Percentiles rank a stretch among this genome's conserved stretches.
These are phyloP conservation scores for Dendrothele bispora DNA, from an alignment of 768 basidiomycete genomes.

Conservation along the genomic window DNA sequence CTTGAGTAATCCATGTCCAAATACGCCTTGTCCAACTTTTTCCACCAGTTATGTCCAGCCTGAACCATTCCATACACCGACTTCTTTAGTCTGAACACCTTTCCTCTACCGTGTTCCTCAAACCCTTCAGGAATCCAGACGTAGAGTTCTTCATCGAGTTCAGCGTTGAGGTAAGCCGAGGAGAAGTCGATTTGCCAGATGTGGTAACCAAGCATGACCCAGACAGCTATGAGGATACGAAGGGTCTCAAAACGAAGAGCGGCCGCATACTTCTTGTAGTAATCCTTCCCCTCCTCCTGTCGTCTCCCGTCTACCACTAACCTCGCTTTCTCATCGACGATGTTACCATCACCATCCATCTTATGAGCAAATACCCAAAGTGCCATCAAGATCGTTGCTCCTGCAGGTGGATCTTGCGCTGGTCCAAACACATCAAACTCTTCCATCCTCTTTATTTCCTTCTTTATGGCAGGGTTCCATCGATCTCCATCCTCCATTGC, in stretches of 20 bases:
- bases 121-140: constrained; percentile 20
- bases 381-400: not conserved
- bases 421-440: constrained; percentile 1
- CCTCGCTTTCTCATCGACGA: constrained; percentile 13
- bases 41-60: constrained; percentile 6
- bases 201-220: not conserved
- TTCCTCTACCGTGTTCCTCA: constrained; percentile 14
- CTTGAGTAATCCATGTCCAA: not conserved
- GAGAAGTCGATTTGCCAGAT: constrained; percentile 7
- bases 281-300: constrained; percentile 33
- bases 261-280: constrained; percentile 26
- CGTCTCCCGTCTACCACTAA: constrained; percentile 31
- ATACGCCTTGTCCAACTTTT: not conserved
- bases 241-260: constrained; percentile 19
- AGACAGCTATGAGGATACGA: constrained; percentile 14
- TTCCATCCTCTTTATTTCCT: not conserved
- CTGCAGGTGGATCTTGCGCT: not conserved
- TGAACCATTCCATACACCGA: constrained; percentile 1
- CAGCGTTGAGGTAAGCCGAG: constrained; percentile 3
- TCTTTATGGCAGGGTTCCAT: not conserved
- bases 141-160: constrained; percentile 14
- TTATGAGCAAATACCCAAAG: constrained; percentile 5
- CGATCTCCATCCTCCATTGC: not conserved
- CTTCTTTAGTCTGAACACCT: constrained; percentile 4
- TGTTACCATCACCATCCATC: constrained; percentile 18